Evolutionary conservation across 148 eudicot genomes (phyloP), one percentile per base, ranked within the genome.

Genomic region (Silene conica): DNA sequence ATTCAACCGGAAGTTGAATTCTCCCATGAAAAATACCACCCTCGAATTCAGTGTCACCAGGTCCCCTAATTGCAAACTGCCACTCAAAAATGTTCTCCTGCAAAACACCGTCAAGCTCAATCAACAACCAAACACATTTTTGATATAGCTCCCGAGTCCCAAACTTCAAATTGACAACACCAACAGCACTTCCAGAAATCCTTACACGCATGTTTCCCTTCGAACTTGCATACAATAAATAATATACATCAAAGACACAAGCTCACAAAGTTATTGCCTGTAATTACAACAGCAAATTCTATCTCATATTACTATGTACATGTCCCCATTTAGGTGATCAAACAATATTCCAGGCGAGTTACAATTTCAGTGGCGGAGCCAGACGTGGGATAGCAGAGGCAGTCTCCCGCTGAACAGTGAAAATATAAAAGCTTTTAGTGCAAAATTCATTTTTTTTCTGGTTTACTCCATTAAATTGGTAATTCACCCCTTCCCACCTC

Each of bases 11-110:
- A 79, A 95, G 77, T 64, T 92, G 97, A 80, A 95, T 95, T 74
- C 99, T 74, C 66, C 99, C 99, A 76, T 95, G 99, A 82, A 90
- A 95, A 18, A 95, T 92, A 26, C 99, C 99, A 72, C 99, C 99
- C 75, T 95, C 99, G 73, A 95, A 95, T 71, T 95, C 99, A 9
- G 96, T 75, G 18, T 95, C 99, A 46, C 86, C 0, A 5, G 99
- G 97, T 38, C 99, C 99, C 80, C 94, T 87, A 61, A 95, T 89
- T 52, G 96, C 99, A 81, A 95, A 95, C 75, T 95, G 99, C 99
- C 97, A 95, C 72, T 95, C 99, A 82, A 95, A 95, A 73, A 95
- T 88, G 55, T 95, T 95, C 77, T 92, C 99, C 98, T 95, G 82
- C 12, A 69, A 79, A 64, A 74, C 20, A 28, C 9, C 65, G 7